phyloP scores from a whole-genome alignment of 2,329 filamentous ascomycete species.

The Fusarium zealandicum region DNA sequence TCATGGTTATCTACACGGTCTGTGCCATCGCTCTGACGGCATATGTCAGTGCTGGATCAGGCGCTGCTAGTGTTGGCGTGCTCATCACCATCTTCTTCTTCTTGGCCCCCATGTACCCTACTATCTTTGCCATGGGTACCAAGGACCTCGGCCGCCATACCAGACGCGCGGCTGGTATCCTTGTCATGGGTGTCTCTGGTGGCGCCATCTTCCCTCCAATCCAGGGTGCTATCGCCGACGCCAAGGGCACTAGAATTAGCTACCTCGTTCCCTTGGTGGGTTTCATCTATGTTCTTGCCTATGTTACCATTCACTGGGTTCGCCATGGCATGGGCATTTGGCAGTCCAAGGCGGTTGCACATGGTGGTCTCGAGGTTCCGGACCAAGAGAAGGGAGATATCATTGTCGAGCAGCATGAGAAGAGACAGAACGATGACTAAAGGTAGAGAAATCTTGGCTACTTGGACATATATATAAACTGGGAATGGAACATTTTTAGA shows the following conservation, averaged over 20 bases:
- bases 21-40: slow-evolving; percentile 68
- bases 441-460: not conserved
- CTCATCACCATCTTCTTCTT: slow-evolving; percentile 78
- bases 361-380: not conserved
- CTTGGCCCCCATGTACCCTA: slow-evolving; percentile 81
- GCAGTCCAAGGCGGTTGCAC: slow-evolving; percentile 13
- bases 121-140: slow-evolving; percentile 79
- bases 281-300: slow-evolving; percentile 37
- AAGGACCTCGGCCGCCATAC: slow-evolving; percentile 77
- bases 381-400: slow-evolving; percentile 15
- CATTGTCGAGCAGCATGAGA: slow-evolving; percentile 32
- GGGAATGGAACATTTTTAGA: no score
- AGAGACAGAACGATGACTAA: slow-evolving; percentile 21
- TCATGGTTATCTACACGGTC: slow-evolving; percentile 68
- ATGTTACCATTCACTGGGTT: slow-evolving; percentile 30
- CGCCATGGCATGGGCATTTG: slow-evolving; percentile 27
- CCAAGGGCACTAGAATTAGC: slow-evolving; percentile 34
- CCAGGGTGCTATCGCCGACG: slow-evolving; percentile 34
- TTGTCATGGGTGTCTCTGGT: slow-evolving; percentile 72
- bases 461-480: no score
- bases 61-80: slow-evolving; percentile 62
- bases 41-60: slow-evolving; percentile 53
- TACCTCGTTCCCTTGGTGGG: slow-evolving; percentile 36
- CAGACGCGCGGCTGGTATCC: slow-evolving; percentile 77
- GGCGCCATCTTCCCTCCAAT: slow-evolving; percentile 58